Base-by-base conservation (phyloP, 1,139 yeast genomes). In the Geotrichum aggregatum region DNA sequence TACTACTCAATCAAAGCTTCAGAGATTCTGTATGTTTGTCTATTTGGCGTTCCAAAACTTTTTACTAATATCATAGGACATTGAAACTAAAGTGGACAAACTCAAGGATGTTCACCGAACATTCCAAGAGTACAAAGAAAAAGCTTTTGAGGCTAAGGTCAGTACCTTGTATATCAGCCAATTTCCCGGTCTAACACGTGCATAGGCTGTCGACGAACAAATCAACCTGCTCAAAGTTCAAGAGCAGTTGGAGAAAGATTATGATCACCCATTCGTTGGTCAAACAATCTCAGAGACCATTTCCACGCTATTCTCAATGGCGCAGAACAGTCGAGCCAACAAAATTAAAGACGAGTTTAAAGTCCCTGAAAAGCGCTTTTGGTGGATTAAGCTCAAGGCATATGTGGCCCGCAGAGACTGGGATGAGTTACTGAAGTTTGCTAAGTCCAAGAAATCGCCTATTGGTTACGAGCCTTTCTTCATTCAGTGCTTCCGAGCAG, bases 381-480 rank as follows among this genome's bases (percentile, higher is more conserved):
- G 88, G 76, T 78, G 80, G 69, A 69, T 83, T 30, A 80, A 82
- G 22, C 66, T 89, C 19, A 77, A 78, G 21, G 77, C 79, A 0
- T 74, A 80, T 49, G 73, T 82, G 0, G 69, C 74, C 13, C 63
- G 74, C 1, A 73, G 77, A 6, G 82, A 83, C 48, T 87, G 85
- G 73, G 86, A 82, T 28, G 82, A 79, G 47, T 67, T 91, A 35
- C 78, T 70, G 57, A 69, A 72, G 38, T 74, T 79, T 62, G 73
- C 78, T 0, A 67, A 65, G 1, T 66, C 76, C 8, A 74, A 76
- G 52, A 82, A 78, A 60, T 78, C 94, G 0, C 88, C 91, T 0
- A 84, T 88, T 52, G 94, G 94, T 0, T 85, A 83, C 58, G 76
- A 76, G 57, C 81, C 84, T 1, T 82, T 88, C 58, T 84, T 76